Conservation (phyloP, 306 rosid genomes). For the Cyclanthera cordifolia region DNA sequence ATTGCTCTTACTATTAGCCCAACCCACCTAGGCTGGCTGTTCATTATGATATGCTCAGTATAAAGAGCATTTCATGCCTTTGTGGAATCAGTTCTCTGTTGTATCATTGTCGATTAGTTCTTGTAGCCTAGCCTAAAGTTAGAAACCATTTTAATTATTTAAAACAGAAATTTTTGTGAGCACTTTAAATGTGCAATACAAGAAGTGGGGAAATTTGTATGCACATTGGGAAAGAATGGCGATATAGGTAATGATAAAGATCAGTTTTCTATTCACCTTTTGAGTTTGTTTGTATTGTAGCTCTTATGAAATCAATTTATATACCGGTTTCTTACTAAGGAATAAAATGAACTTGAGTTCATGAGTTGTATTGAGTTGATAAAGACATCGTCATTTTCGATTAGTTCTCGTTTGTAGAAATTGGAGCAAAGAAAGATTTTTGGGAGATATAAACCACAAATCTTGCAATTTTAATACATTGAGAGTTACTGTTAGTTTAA, state of each 20-base stretch:
- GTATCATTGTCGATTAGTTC: conserved; percentile 7
- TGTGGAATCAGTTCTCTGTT: conserved; percentile 9
- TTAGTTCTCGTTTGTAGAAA: too few relatives aligned
- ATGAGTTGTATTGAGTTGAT: too few relatives aligned
- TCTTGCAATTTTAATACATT: too few relatives aligned
- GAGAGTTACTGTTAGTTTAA: too few relatives aligned
- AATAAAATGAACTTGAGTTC: too few relatives aligned
- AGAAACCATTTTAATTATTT: conserved; percentile 9
- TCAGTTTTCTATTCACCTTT: background rate
- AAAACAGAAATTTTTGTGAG: background rate
- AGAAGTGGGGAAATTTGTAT: background rate
- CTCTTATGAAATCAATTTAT: background rate
- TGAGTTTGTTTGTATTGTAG: background rate
- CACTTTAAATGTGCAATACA: background rate
- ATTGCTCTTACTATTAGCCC: background rate
- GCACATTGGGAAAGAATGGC: background rate
- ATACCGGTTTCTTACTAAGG: background rate
- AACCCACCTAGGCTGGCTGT: conserved; percentile 1
- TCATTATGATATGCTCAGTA: background rate
- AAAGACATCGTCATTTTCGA: too few relatives aligned
- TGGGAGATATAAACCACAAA: too few relatives aligned
- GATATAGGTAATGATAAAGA: background rate
- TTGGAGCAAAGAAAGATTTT: too few relatives aligned
- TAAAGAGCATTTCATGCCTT: background rate
- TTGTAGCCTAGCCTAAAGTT: background rate